Evolutionary conservation across 2,329 filamentous ascomycete species (phyloP), one percentile per base, ranked within the genome.

Genomic region (Neoscytalidium dimidiatum): DNA sequence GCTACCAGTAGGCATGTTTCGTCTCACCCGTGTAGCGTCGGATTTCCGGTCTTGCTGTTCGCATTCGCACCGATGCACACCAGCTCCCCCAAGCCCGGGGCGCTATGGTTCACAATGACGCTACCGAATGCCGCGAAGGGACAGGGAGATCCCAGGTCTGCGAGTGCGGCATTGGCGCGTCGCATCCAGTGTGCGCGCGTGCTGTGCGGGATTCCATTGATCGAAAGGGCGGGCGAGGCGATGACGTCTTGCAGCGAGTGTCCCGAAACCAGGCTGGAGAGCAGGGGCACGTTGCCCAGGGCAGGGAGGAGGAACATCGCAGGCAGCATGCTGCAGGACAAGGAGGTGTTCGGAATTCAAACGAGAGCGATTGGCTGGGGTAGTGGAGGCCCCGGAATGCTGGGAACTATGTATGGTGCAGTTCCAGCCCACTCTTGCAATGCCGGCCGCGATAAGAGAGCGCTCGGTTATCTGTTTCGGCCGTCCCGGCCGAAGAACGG

Each of bases 61-160:
- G 74, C 72, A 68, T 86, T 86, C 19, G 79, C 81, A 7, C 83
- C 83, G 14, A 80, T 80, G 71, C 84, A 86, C 14, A 86, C 73
- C 2, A 84, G 70, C 23, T 82, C 74, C 2, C 83, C 83, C 0
- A 70, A 0, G 72, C 66, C 23, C 67, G 53, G 7, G 14, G 19
- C 68, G 0, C 83, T 85, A 68, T 87, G 85, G 69, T 86, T 87
- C 14, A 87, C 85, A 64, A 87, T 80, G 23, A 81, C 84, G 14
- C 81, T 78, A 3, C 83, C 84, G 70, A 86, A 87, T 5, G 85
- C 81, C 6, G 77, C 80, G 67, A 83, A 85, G 0, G 83, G 83
- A 69, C 85, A 87, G 2, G 84, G 82, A 1, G 75, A 78, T 17
- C 38, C 56, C 23, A 80, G 71, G 19, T 79, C 73, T n/a, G 71